Evolutionary conservation across 2,329 filamentous ascomycete genomes (phyloP), one percentile per base, ranked within the genome.

Genomic region (Aspergillus ochraceus): DNA sequence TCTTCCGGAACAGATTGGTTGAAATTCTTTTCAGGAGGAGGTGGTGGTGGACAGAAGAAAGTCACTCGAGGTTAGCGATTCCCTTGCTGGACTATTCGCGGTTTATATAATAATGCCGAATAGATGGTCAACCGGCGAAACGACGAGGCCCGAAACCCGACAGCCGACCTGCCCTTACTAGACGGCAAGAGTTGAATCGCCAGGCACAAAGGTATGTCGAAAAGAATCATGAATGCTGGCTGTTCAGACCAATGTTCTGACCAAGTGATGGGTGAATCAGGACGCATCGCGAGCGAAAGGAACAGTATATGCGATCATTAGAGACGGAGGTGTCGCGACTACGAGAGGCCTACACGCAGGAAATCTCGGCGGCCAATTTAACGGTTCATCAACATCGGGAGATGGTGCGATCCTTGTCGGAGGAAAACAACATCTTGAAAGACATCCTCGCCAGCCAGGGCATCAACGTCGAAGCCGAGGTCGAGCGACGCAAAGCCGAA

Each of bases 251-350:
- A 10, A 17, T 24, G 45, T 24, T 59, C 57, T 72, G 36, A 42
- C 36, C 36, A 42, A n/a, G 36, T 14, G 36, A n/a, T 8, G 36
- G 36, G 36, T n/a, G 12, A 42, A 42, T 6, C 36, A 97, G 95
- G 72, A 98, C 95, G 19, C 95, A 99, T 77, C 92, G 95, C 58
- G 95, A 98, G 79, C 88, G 95, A 66, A 98, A 98, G 76, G 95
- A 98, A 77, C 85, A 92, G 69, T 98, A 98, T 75, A 96, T 97
- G 80, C 96, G 96, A 76, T 88, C 90, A 11, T 85, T 98, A 17
- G 95, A 99, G 76, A 89, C 94, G 71, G 92, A 98, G 77, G 90
- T 98, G 5, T 83, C 96, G 20, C 88, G 92, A 52, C 82, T 98
- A 49, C 95, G 96, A 74, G 92, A 97, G 73, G 72, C 72, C 8